Percentiles rank a stretch among this genome's conserved stretches.
These are phyloP conservation scores for Fusarium buharicum DNA, from an alignment of 2,329 filamentous ascomycete species.

Conservation along the genomic window DNA sequence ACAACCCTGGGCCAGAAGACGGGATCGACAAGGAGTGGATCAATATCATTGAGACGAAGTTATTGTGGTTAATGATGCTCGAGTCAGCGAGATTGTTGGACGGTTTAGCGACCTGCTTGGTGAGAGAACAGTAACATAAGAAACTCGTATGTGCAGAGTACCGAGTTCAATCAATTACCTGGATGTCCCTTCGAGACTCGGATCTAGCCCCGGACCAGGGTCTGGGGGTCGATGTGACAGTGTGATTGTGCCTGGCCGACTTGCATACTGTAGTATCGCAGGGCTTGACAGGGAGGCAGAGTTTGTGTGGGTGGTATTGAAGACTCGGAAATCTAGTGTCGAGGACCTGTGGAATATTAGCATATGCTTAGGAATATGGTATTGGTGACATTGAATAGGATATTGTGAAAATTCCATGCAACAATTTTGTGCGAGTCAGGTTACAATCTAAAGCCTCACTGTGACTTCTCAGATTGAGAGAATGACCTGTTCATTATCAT, in stretches of 20 bases:
- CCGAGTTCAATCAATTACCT: neutral
- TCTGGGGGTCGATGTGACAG: conserved; percentile 25
- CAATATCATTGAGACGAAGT: conserved; percentile 19
- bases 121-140: neutral
- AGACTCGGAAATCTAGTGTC: conserved; percentile 21
- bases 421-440: conserved; percentile 9
- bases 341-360: neutral
- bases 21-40: conserved; percentile 37
- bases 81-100: conserved; percentile 14
- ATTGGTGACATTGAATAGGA: neutral
- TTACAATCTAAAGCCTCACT: too few relatives aligned
- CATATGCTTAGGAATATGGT: neutral
- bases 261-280: conserved; percentile 28
- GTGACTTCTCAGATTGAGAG: too few relatives aligned
- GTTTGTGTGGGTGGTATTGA: conserved; percentile 26
- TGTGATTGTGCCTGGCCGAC: conserved; percentile 35
- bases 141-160: neutral
- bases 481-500: neutral
- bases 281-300: neutral
- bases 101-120: neutral
- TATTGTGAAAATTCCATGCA: conserved; percentile 1
- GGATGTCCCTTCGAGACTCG: conserved; percentile 9
- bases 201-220: conserved; percentile 27
- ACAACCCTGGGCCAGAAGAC: conserved; percentile 16
- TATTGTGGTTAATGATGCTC: neutral